phyloP scores from a whole-genome alignment of 306 rosid species.

The Trifolium repens region DNA sequence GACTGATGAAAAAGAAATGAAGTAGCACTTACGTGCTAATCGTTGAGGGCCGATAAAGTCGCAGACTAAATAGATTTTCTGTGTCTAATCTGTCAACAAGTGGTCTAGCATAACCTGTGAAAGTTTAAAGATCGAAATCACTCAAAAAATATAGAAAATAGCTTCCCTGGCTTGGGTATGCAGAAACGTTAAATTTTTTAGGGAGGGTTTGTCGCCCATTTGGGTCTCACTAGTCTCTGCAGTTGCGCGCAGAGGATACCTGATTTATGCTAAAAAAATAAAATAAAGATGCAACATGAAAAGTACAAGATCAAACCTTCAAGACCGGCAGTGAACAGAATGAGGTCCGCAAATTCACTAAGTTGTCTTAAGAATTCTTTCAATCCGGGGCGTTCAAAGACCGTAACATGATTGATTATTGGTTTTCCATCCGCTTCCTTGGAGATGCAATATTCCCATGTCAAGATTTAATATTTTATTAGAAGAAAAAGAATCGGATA shows the following conservation, averaged over 20 bases:
- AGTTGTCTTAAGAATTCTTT: constrained; percentile 71
- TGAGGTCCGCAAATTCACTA: constrained; percentile 80
- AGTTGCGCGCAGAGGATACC: too few species aligned
- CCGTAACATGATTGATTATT: constrained; percentile 75
- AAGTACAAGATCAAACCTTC: constrained; percentile 64
- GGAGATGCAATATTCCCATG: constrained; percentile 37
- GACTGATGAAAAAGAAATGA: constrained; percentile 4
- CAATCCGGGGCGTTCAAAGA: constrained; percentile 95
- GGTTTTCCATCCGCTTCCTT: constrained; percentile 81
- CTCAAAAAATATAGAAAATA: constrained; percentile 17
- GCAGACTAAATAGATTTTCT: constrained; percentile 63
- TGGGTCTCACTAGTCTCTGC: too few species aligned
- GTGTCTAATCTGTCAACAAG: constrained; percentile 84
- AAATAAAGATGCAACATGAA: constrained; percentile 22
- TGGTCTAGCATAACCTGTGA: constrained; percentile 87
- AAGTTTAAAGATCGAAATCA: not conserved
- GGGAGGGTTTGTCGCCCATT: too few species aligned
- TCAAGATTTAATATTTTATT: constrained; percentile 37
- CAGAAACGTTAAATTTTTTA: too few species aligned
- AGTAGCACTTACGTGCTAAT: constrained; percentile 68
- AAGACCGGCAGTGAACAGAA: constrained; percentile 88
- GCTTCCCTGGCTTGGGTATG: not conserved
- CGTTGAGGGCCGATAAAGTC: constrained; percentile 87
- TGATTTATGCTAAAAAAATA: too few species aligned
- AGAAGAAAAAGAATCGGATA: constrained; percentile 20